Percentiles rank a stretch among this genome's conserved stretches.
Conservation (phyloP, 2,329 filamentous ascomycete genomes). For the Fonsecaea pedrosoi region DNA sequence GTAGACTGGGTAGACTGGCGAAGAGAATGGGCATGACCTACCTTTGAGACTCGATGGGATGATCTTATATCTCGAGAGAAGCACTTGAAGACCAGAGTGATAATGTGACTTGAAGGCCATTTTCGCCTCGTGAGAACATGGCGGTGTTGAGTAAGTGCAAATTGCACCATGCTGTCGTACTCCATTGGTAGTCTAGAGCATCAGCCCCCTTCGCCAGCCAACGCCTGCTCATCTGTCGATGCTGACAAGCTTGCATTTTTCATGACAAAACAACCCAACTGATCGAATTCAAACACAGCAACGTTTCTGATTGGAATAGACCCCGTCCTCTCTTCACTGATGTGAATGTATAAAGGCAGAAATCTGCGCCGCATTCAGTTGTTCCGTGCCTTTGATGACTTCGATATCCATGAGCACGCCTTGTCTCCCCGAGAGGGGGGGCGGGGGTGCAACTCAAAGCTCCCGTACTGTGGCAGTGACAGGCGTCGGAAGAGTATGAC, state of each 20-base stretch:
- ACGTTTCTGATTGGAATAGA: not conserved
- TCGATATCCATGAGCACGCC: not conserved
- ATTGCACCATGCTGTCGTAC: conserved; percentile 1
- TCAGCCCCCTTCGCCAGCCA: not conserved
- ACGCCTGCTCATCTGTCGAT: conserved; percentile 3
- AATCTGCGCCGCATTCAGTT: conserved; percentile 8
- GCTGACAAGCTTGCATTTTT: not conserved
- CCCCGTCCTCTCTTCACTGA: not conserved
- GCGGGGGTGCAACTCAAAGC: not conserved
- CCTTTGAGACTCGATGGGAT: not conserved
- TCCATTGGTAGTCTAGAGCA: not conserved
- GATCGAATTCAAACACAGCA: not conserved
- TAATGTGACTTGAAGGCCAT: not conserved
- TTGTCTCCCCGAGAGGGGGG: not conserved
- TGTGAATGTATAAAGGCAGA: not conserved
- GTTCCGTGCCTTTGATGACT: not conserved
- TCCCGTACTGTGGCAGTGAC: conserved; percentile 20
- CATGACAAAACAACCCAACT: not conserved
- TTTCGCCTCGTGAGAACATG: conserved; percentile 10
- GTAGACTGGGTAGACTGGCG: not conserved
- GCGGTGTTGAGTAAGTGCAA: conserved; percentile 6
- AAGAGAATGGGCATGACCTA: not conserved
- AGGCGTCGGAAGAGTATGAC: not conserved
- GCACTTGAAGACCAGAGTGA: not conserved
- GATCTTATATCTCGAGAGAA: not conserved